Conservation (phyloP, 371 early-diverging fungal species). For the Mucor sp. region DNA sequence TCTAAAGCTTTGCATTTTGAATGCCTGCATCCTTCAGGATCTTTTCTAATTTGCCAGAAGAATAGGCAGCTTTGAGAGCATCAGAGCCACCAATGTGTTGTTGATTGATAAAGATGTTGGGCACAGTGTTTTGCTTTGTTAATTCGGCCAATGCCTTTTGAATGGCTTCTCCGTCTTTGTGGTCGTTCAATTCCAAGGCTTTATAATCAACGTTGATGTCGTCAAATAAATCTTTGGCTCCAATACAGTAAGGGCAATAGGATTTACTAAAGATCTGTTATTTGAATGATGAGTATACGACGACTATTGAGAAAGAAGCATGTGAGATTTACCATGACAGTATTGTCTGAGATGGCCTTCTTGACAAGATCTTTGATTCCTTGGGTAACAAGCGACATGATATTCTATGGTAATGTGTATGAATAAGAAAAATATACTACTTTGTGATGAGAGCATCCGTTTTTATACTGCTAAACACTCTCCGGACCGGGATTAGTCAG, state of each 20-base stretch:
- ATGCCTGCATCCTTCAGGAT: slow-evolving; percentile 48
- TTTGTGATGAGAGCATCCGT: not conserved
- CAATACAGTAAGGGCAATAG: slow-evolving; percentile 83
- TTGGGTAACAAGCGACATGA: slow-evolving; percentile 25
- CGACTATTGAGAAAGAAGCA: not conserved
- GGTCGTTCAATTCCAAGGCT: slow-evolving; percentile 64
- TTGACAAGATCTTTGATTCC: slow-evolving; percentile 42
- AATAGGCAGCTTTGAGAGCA: slow-evolving; percentile 59
- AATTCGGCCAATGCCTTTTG: slow-evolving; percentile 69
- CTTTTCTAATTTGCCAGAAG: slow-evolving; percentile 57
- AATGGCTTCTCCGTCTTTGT: slow-evolving; percentile 72
- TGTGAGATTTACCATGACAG: slow-evolving; percentile 31
- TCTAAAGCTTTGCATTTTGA: slow-evolving; percentile 8
- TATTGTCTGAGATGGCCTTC: slow-evolving; percentile 44
- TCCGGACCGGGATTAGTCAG: not conserved
- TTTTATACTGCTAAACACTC: not conserved
- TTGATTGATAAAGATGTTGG: slow-evolving; percentile 85
- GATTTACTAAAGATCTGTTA: slow-evolving; percentile 82
- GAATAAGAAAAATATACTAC: not conserved
- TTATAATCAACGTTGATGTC: slow-evolving; percentile 50
- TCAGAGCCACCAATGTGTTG: slow-evolving; percentile 89
- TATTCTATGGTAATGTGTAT: not conserved
- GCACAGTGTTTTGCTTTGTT: slow-evolving; percentile 87
- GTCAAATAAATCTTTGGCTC: slow-evolving; percentile 69
- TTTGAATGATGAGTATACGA: not conserved